Evolutionary conservation across 768 basidiomycete genomes (phyloP).

Genomic region (Pulveroboletus sp.): DNA sequence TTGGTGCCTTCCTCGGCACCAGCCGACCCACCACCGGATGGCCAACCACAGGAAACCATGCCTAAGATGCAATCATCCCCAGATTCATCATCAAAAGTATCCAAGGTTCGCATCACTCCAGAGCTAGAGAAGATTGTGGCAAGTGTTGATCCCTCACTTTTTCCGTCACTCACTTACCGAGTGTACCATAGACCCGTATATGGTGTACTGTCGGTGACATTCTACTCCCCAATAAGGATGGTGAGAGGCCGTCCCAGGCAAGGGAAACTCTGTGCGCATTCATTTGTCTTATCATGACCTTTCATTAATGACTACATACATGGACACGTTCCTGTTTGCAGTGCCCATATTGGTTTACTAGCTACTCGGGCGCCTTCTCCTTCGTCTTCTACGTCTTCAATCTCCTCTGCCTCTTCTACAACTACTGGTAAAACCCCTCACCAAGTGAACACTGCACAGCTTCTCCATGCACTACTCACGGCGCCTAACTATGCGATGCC

Average conservation of each 20-base stretch:
- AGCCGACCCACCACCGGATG: conserved; percentile 1
- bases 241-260: conserved; percentile 45
- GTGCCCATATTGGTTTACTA: conserved; percentile 56
- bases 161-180: neutral
- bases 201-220: conserved; percentile 66
- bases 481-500: conserved; percentile 56
- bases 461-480: conserved; percentile 58
- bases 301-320: neutral
- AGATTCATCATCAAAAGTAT: conserved; percentile 20
- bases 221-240: conserved; percentile 52
- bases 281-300: neutral
- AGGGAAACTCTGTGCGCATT: conserved; percentile 60
- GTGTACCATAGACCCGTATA: conserved; percentile 53
- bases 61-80: conserved; percentile 5
- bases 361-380: conserved; percentile 50
- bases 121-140: conserved; percentile 68
- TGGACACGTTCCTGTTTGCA: conserved; percentile 24
- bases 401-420: conserved; percentile 43
- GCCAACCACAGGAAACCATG: conserved; percentile 2
- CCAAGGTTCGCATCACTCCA: conserved; percentile 51
- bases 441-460: conserved; percentile 67
- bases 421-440: conserved; percentile 53
- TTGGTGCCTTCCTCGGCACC: conserved; percentile 4
- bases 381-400: conserved; percentile 55
- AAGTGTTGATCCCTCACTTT: conserved; percentile 23